Evolutionary conservation across 1,139 yeast genomes (phyloP).

Genomic region (Hyphopichia buzzinii): DNA sequence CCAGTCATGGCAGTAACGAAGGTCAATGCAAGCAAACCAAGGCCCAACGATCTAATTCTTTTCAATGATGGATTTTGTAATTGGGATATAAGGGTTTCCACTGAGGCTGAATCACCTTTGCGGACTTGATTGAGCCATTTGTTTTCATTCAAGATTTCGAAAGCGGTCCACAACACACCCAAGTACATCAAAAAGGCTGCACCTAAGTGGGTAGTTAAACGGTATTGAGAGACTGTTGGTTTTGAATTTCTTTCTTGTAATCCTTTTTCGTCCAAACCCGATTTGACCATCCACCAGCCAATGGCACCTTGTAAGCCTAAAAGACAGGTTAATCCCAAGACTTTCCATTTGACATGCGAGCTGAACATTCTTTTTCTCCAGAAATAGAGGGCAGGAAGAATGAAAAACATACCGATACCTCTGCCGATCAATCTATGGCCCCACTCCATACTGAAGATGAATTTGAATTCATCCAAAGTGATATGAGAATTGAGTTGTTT

Average conservation of each 20-base stretch:
- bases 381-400: slow-evolving; percentile 83
- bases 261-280: slow-evolving; percentile 85
- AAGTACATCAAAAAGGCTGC: slow-evolving; percentile 88
- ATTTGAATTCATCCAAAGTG: slow-evolving; percentile 89
- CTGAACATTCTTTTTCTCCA: slow-evolving; percentile 67
- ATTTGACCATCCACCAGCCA: slow-evolving; percentile 99
- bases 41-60: slow-evolving; percentile 53
- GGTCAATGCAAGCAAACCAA: slow-evolving; percentile 62
- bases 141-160: slow-evolving; percentile 77
- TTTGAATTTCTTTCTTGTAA: slow-evolving; percentile 77
- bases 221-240: slow-evolving; percentile 95
- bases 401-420: slow-evolving; percentile 78
- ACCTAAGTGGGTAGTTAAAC: slow-evolving; percentile 91
- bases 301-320: slow-evolving; percentile 92
- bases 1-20: slow-evolving; percentile 94
- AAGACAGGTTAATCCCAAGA: slow-evolving; percentile 69
- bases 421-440: slow-evolving; percentile 91
- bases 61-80: slow-evolving; percentile 51
- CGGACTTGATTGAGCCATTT: slow-evolving; percentile 46
- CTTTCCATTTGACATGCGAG: slow-evolving; percentile 61
- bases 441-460: slow-evolving; percentile 98
- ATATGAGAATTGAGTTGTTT: slow-evolving; percentile 86
- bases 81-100: slow-evolving; percentile 46
- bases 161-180: slow-evolving; percentile 88
- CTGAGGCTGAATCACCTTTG: slow-evolving; percentile 23